Base-by-base conservation (phyloP, 1,139 yeast species). In the Suhomyces bolitotheri region DNA sequence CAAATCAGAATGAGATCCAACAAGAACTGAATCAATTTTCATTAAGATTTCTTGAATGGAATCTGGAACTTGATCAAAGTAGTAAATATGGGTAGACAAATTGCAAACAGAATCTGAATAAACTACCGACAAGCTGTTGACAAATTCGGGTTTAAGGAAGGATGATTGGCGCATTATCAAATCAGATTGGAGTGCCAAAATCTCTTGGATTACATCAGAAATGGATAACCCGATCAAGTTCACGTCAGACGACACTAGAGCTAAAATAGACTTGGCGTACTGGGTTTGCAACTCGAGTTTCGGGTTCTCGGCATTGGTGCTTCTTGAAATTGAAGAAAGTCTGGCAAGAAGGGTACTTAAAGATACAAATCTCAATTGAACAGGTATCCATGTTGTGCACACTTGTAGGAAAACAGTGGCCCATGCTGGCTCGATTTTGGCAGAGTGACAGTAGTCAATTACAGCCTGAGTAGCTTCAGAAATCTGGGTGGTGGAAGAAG, bases 211-310 rank as follows among this genome's bases (percentile, higher is more conserved):
- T 43, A 82, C 75, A 55, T 90, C 97, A 29, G 89, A 72, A n/a
- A 89, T 86, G 9, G 96, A 85, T 29, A 92, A 66, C 0, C 97
- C 97, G 45, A 89, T 82, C 76, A 90, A 79, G 53, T 83, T 87
- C 28, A 88, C 88, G 25, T 81, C 80, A 0, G 95, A 82, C 1
- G 83, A 73, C n/a, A 90, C 68, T 27, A 92, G 64, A 1, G 83
- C 80, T 14, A 83, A 68, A n/a, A 85, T 68, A 40, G 80, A 61
- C 32, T 66, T 64, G 8, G 86, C 70, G 26, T 78, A 64, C 26
- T 68, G 68, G 7, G 69, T 58, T 49, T 82, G 80, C n/a, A 62
- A 48, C 14, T 53, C 54, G 29, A 60, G 54, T 9, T 47, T 34
- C 3, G 58, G 51, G 4, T 58, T 56, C 13, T 50, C 44, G 7